Percentiles rank a stretch among this genome's conserved stretches.
Conservation (phyloP, 495 filamentous ascomycete genomes). For the Ramalina intermedia region DNA sequence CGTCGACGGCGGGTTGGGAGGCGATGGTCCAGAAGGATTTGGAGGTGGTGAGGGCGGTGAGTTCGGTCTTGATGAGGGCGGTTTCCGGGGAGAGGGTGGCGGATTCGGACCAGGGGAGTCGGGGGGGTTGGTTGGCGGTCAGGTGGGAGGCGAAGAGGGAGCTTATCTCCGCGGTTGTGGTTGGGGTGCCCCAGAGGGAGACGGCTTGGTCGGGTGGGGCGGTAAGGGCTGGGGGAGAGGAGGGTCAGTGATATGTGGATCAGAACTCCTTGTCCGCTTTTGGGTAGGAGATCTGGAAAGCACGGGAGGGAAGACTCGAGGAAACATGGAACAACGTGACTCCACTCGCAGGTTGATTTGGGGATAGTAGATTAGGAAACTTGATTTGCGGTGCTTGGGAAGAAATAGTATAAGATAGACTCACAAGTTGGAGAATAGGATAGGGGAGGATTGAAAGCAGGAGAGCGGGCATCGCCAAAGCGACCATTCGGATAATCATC, state of each 20-base stretch:
- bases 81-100: slow-evolving; percentile 66
- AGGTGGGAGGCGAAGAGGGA: slow-evolving; percentile 68
- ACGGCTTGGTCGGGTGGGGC: slow-evolving; percentile 64
- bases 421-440: slow-evolving; percentile 23
- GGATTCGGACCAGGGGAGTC: slow-evolving; percentile 88
- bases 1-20: slow-evolving; percentile 90
- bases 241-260: slow-evolving; percentile 50
- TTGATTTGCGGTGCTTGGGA: not conserved
- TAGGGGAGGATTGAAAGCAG: slow-evolving; percentile 54
- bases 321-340: no score
- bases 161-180: slow-evolving; percentile 51
- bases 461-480: slow-evolving; percentile 82
- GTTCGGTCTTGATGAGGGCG: slow-evolving; percentile 53
- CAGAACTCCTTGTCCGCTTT: slow-evolving; percentile 33
- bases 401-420: not conserved
- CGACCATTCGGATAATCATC: slow-evolving; percentile 97
- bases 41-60: slow-evolving; percentile 54
- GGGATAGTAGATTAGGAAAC: no score
- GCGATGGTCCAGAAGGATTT: slow-evolving; percentile 92
- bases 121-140: slow-evolving; percentile 50
- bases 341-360: no score
- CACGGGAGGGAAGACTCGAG: no score
- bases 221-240: slow-evolving; percentile 57
- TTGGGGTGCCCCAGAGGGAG: slow-evolving; percentile 70
- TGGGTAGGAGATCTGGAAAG: not conserved